Conservation (phyloP, 441 rosid genomes). For the Biscutella laevigata region DNA sequence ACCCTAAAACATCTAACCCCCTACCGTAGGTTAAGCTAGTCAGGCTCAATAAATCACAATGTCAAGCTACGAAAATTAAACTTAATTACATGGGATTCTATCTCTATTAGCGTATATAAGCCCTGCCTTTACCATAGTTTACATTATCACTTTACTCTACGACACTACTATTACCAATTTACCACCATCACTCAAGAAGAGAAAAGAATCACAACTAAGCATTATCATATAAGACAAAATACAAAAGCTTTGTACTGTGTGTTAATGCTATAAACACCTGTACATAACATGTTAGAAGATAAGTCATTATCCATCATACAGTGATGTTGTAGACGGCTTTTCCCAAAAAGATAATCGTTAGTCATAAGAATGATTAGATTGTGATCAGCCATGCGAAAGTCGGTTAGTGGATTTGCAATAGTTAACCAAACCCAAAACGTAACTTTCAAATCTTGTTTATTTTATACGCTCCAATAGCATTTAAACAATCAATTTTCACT, state of each 20-base stretch:
- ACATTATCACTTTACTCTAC: neutral
- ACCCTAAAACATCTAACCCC: too few species aligned
- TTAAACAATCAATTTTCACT: neutral
- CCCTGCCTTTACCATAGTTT: too few species aligned
- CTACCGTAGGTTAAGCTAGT: too few species aligned
- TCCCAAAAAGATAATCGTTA: too few species aligned
- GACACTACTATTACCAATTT: neutral
- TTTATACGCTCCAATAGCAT: conserved; percentile 4
- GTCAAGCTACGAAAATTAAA: neutral
- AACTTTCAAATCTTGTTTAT: conserved; percentile 1
- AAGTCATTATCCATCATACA: neutral
- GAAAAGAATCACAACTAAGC: neutral
- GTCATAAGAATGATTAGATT: neutral
- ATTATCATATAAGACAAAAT: neutral
- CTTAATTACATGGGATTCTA: too few species aligned
- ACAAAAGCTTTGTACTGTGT: conserved; percentile 1
- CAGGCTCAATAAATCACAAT: conserved; percentile 5
- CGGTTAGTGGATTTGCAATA: conserved; percentile 7
- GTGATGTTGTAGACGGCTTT: neutral
- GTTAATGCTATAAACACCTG: too few species aligned
- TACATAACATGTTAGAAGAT: neutral
- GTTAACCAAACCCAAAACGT: neutral
- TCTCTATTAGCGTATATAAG: too few species aligned
- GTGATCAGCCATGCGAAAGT: neutral
- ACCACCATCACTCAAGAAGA: neutral